Base-by-base conservation (phyloP, 2,329 filamentous ascomycete species). In the Scedosporium aurantiacum region DNA sequence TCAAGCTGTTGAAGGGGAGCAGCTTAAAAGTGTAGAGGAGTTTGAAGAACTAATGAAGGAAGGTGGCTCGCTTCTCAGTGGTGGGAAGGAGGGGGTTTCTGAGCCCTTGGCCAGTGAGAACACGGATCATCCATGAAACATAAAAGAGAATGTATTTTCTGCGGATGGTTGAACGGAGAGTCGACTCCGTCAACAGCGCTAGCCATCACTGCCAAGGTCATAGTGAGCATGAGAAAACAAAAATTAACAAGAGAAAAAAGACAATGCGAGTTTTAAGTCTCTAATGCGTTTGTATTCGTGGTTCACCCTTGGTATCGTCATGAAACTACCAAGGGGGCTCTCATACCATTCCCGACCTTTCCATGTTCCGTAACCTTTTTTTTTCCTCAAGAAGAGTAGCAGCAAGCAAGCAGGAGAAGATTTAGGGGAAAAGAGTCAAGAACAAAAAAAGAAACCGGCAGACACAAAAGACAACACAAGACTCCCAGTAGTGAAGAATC, bases 31-130 rank as follows among this genome's bases (percentile, higher is more conserved):
- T 28, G 69, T 70, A 55, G 69, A 66, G 14, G 67, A 75, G n/a
- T 75, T 85, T 62, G 75, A 78, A 62, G 73, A 75, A 58, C 68
- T 85, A 45, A 67, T 86, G 52, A 76, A 72, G 60, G 74, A 78
- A 45, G 84, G 83, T 0, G 78, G 79, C 0, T 72, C 76, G 66
- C 65, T 79, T 27, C 23, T 54, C 5, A 21, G n/a, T 23, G 12
- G 50, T 14, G n/a, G 12, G 50, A 41, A 41, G n/a, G 32, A 37
- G 14, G 32, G 3, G 10, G 32, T 3, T 37, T 21, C 43, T 2
- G 18, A 47, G n/a, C 43, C n/a, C 18, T 7, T 21, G 18, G 43
- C 43, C 43, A 47, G 10, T 18, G 16, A 21, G n/a, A 14, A 47
- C n/a, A 47, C 10, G 8, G 16, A 47, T 10, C 16, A 47, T 2